Percentiles rank a stretch among this genome's conserved stretches.
Conservation (phyloP, 1,284 basidiomycete genomes). For the Amylostereum areolatum region DNA sequence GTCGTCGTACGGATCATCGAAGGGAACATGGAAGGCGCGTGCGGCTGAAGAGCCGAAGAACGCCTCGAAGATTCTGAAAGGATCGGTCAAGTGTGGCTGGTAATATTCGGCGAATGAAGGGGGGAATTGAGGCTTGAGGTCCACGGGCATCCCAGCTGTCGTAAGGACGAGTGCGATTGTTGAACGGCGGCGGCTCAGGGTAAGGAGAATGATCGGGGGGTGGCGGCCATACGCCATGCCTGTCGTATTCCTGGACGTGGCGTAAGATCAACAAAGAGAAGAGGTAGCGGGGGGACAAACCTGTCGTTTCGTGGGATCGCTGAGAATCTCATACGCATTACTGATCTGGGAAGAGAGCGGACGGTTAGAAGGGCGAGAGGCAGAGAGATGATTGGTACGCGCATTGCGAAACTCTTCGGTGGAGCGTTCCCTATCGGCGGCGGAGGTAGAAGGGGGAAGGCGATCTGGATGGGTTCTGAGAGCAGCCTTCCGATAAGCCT, state of each 20-base stretch:
- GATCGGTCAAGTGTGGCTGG: slow-evolving; percentile 52
- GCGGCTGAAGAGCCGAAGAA: slow-evolving; percentile 45
- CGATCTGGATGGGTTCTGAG: slow-evolving; percentile 47
- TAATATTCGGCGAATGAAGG: slow-evolving; percentile 24
- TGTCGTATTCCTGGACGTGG: slow-evolving; percentile 52
- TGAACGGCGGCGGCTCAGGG: slow-evolving; percentile 14
- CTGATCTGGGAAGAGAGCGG: slow-evolving; percentile 28
- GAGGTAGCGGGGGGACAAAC: slow-evolving; percentile 17
- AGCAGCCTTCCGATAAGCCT: slow-evolving; percentile 40
- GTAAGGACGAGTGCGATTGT: background rate
- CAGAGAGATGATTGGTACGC: background rate
- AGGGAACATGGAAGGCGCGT: slow-evolving; percentile 13
- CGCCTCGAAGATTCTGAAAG: slow-evolving; percentile 63
- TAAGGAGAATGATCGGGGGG: slow-evolving; percentile 30
- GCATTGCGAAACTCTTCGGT: slow-evolving; percentile 43
- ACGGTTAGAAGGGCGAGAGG: background rate
- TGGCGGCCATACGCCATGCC: slow-evolving; percentile 66
- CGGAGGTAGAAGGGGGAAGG: slow-evolving; percentile 28
- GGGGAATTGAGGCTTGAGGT: slow-evolving; percentile 26
- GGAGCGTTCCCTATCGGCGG: slow-evolving; percentile 32
- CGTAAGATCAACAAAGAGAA: background rate
- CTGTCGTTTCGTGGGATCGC: slow-evolving; percentile 33
- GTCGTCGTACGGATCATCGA: too few relatives aligned
- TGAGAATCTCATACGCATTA: slow-evolving; percentile 47
- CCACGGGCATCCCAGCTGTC: slow-evolving; percentile 11